phyloP scores from a whole-genome alignment of 2,329 filamentous ascomycete species.

The Cladosporium sp. region DNA sequence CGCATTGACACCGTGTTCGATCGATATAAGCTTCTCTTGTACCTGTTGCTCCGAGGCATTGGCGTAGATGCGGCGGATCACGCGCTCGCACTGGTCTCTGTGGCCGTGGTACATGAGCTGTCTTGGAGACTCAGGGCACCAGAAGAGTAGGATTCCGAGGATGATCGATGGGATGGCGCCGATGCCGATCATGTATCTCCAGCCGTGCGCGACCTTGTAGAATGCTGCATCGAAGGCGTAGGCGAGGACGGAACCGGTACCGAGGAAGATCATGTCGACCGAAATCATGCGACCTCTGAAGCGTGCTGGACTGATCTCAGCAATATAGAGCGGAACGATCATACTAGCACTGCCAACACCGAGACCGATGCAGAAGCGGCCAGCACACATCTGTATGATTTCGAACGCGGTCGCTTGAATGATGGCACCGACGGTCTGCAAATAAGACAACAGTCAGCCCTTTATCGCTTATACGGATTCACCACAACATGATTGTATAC shows the following conservation, averaged over 20 bases:
- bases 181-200: constrained; percentile 90
- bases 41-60: constrained; percentile 20
- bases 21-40: constrained; percentile 54
- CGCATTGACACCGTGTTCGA: constrained; percentile 68
- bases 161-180: constrained; percentile 74
- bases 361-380: constrained; percentile 67
- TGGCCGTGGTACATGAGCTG: constrained; percentile 75
- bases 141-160: constrained; percentile 66
- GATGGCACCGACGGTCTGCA: constrained; percentile 45
- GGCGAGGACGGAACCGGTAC: constrained; percentile 82
- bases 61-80: constrained; percentile 53
- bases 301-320: constrained; percentile 76
- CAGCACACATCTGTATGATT: constrained; percentile 64
- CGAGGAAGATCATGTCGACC: constrained; percentile 79
- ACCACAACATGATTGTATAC: neutral
- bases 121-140: constrained; percentile 84
- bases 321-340: constrained; percentile 63
- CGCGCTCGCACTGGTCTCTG: constrained; percentile 58
- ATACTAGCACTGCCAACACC: constrained; percentile 70
- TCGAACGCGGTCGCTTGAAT: constrained; percentile 60
- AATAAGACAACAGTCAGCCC: neutral
- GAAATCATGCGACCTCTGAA: constrained; percentile 80
- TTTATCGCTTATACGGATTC: neutral
- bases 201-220: constrained; percentile 60
- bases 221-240: constrained; percentile 82